These are phyloP conservation scores for Byssoonygena ceratinophila DNA, from an alignment of 2,329 filamentous ascomycete genomes.

Conservation along the genomic window DNA sequence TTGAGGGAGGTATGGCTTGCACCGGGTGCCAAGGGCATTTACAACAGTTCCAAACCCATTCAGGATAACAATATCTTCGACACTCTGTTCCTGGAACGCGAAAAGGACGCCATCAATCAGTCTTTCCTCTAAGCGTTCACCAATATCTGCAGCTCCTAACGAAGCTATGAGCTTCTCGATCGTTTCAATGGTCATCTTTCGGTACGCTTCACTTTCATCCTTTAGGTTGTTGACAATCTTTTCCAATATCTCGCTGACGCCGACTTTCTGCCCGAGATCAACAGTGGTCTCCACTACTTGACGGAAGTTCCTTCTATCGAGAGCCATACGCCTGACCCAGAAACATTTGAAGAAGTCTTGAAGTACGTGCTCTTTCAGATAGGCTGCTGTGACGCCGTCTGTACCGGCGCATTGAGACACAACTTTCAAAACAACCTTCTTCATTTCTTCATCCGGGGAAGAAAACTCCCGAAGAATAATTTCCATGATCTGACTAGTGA, in stretches of 20 bases:
- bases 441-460: constrained; percentile 98
- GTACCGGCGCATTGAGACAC: constrained; percentile 92
- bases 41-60: constrained; percentile 98
- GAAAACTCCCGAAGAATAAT: constrained; percentile 92
- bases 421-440: constrained; percentile 96
- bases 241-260: constrained; percentile 87
- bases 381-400: constrained; percentile 85
- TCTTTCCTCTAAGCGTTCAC: constrained; percentile 81
- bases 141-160: constrained; percentile 85
- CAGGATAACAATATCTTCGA: constrained; percentile 90
- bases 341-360: constrained; percentile 98
- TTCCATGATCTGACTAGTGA: constrained; percentile 97
- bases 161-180: constrained; percentile 93
- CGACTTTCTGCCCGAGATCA: constrained; percentile 95
- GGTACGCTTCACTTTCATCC: constrained; percentile 93
- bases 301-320: constrained; percentile 95
- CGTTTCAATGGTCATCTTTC: constrained; percentile 98
- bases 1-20: constrained; percentile 92
- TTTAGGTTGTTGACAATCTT: constrained; percentile 91
- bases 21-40: constrained; percentile 82
- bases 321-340: constrained; percentile 92
- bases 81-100: constrained; percentile 94
- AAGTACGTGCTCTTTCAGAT: constrained; percentile 88
- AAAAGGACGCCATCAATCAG: constrained; percentile 91
- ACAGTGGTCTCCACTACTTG: constrained; percentile 98